Percentiles rank a stretch among this genome's conserved stretches.
phyloP scores from a whole-genome alignment of 371 early-diverging fungal species.

The Mortierella polycephala region DNA sequence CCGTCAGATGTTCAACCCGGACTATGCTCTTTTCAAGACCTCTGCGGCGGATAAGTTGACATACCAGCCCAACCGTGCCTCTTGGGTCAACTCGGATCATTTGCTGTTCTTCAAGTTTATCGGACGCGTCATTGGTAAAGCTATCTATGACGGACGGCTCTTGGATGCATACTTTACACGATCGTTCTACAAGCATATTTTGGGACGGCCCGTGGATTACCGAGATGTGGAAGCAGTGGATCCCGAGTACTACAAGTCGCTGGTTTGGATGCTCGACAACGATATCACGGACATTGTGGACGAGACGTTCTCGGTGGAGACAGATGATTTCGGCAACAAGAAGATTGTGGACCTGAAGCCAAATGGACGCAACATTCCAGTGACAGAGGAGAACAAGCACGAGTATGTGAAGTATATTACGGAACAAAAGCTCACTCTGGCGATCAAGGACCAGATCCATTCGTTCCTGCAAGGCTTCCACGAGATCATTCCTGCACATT shows the following conservation, averaged over 20 bases:
- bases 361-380: slow-evolving; percentile 90
- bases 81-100: slow-evolving; percentile 96
- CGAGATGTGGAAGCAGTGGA: slow-evolving; percentile 98
- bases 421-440: slow-evolving; percentile 87
- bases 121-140: slow-evolving; percentile 98
- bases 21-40: slow-evolving; percentile 97
- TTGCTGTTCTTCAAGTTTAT: slow-evolving; percentile 98
- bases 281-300: slow-evolving; percentile 96
- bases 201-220: slow-evolving; percentile 91
- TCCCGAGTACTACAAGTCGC: slow-evolving; percentile 95
- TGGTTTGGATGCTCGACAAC: slow-evolving; percentile 98
- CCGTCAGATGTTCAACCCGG: slow-evolving; percentile 98
- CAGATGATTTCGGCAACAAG: slow-evolving; percentile 93
- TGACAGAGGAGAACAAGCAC: slow-evolving; percentile 97
- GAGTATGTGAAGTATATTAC: slow-evolving; percentile 96
- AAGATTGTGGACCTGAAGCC: slow-evolving; percentile 90
- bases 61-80: slow-evolving; percentile 97
- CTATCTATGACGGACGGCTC: slow-evolving; percentile 95
- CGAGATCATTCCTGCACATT: slow-evolving; percentile 90
- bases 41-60: slow-evolving; percentile 96
- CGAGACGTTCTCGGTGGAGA: slow-evolving; percentile 94
- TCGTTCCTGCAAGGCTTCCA: slow-evolving; percentile 97
- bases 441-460: slow-evolving; percentile 94
- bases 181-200: slow-evolving; percentile 98
- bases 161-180: slow-evolving; percentile 98